Evolutionary conservation across 192 early-diverging fungal species (phyloP).

Genomic region (Coemansia guatemalensis): DNA sequence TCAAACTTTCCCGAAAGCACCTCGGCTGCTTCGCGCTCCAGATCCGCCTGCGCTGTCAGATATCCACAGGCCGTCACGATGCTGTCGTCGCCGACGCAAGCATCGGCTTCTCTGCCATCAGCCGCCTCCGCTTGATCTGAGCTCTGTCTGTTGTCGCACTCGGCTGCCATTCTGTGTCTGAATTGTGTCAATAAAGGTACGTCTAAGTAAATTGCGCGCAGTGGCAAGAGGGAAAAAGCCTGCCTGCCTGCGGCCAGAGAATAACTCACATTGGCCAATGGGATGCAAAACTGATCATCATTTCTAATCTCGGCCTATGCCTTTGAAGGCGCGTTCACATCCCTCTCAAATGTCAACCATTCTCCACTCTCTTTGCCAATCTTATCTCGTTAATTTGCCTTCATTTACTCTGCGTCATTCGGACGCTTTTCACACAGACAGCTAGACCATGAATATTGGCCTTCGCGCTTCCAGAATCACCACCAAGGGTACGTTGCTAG

Average conservation of each 20-base stretch:
- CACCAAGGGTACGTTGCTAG: slow-evolving; percentile 27
- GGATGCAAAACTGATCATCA: too few species aligned
- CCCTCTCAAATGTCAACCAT: too few species aligned
- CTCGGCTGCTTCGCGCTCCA: slow-evolving; percentile 53
- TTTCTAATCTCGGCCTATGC: too few species aligned
- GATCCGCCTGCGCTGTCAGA: slow-evolving; percentile 36
- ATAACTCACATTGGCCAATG: too few species aligned
- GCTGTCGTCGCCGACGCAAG: not conserved
- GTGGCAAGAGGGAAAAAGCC: not conserved
- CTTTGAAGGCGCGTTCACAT: too few species aligned
- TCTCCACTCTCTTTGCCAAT: too few species aligned
- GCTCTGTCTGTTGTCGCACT: not conserved
- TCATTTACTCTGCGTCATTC: not conserved
- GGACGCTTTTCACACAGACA: not conserved
- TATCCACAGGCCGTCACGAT: slow-evolving; percentile 42
- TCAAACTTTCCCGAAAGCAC: slow-evolving; percentile 71
- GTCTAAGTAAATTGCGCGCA: not conserved
- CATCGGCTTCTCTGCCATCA: too few species aligned
- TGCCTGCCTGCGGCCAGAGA: too few species aligned
- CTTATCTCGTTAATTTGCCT: slow-evolving; percentile 1
- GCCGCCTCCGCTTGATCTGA: not conserved
- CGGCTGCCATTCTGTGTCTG: slow-evolving; percentile 4
- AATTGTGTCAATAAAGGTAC: not conserved
- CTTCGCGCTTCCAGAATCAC: slow-evolving; percentile 20
- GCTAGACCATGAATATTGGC: slow-evolving; percentile 21